A percentile compares a stretch with the other conserved stretches of the same genome.
Conservation (phyloP, 352 stramenopile genomes). For the Phytophthora multivora region DNA sequence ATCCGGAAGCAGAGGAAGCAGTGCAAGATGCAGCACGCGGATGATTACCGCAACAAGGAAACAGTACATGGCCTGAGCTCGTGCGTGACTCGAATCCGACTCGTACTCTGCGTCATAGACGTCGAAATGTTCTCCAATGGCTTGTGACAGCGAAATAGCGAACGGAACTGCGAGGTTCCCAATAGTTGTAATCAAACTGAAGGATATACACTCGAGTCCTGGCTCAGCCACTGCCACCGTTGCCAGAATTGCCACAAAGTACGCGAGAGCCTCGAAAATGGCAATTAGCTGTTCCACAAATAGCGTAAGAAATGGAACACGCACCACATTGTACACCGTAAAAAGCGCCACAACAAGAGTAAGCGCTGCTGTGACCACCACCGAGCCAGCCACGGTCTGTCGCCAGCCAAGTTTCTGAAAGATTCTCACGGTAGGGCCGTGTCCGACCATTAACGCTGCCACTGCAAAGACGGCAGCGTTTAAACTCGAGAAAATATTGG, state of each 20-base stretch:
- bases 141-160: constrained; percentile 63
- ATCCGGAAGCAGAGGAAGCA: constrained; percentile 50
- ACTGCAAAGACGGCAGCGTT: constrained; percentile 49
- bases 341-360: constrained; percentile 52
- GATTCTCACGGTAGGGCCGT: constrained; percentile 20
- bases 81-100: constrained; percentile 44
- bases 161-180: constrained; percentile 63
- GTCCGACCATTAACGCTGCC: constrained; percentile 33
- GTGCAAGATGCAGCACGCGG: constrained; percentile 34
- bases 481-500: constrained; percentile 50
- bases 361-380: constrained; percentile 41
- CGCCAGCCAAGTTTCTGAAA: constrained; percentile 41
- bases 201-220: constrained; percentile 53
- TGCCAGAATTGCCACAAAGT: constrained; percentile 55
- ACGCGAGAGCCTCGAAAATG: constrained; percentile 56
- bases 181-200: constrained; percentile 55
- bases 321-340: constrained; percentile 60
- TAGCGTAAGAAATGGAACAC: constrained; percentile 49
- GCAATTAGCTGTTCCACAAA: constrained; percentile 56
- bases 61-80: constrained; percentile 51
- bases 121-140: constrained; percentile 67
- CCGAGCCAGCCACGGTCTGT: constrained; percentile 37
- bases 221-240: constrained; percentile 52
- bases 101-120: constrained; percentile 60
- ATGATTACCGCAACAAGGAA: constrained; percentile 50